Conservation (phyloP, 2,329 filamentous ascomycete genomes). For the Lecanoromycetidae sp. region DNA sequence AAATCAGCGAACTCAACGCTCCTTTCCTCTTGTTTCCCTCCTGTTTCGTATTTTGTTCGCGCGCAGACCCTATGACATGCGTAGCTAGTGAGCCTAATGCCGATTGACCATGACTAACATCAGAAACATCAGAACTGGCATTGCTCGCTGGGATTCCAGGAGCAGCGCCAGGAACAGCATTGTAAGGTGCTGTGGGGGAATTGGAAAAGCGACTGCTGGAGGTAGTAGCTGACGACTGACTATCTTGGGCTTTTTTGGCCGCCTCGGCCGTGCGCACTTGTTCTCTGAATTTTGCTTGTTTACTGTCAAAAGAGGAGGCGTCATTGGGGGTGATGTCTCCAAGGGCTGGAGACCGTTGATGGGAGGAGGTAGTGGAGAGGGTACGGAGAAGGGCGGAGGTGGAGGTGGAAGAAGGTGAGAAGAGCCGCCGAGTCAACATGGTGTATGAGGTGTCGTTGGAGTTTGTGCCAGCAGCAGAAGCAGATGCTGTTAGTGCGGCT, state of each 20-base stretch:
- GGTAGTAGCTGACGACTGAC: slow-evolving; percentile 51
- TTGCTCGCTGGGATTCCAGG: slow-evolving; percentile 20
- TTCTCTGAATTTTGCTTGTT: slow-evolving; percentile 78
- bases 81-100: slow-evolving; percentile 50
- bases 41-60: slow-evolving; percentile 42
- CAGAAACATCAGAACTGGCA: slow-evolving; percentile 27
- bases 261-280: slow-evolving; percentile 64
- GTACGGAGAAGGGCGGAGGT: slow-evolving; percentile 41
- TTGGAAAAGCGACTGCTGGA: slow-evolving; percentile 34
- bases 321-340: slow-evolving; percentile 69
- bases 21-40: slow-evolving; percentile 55
- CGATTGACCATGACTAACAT: slow-evolving; percentile 30
- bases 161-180: slow-evolving; percentile 19
- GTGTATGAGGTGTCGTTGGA: neutral
- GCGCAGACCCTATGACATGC: slow-evolving; percentile 24
- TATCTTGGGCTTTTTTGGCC: slow-evolving; percentile 68
- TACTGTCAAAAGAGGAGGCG: slow-evolving; percentile 64
- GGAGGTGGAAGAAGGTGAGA: slow-evolving; percentile 35
- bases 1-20: slow-evolving; percentile 76
- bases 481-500: slow-evolving; percentile 5
- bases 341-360: slow-evolving; percentile 56
- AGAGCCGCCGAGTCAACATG: slow-evolving; percentile 37
- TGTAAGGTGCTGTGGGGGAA: slow-evolving; percentile 23
- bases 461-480: slow-evolving; percentile 4
- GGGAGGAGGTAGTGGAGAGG: slow-evolving; percentile 44